These are phyloP conservation scores for Setomelanomma holmii DNA, from an alignment of 2,329 filamentous ascomycete species.

Conservation along the genomic window DNA sequence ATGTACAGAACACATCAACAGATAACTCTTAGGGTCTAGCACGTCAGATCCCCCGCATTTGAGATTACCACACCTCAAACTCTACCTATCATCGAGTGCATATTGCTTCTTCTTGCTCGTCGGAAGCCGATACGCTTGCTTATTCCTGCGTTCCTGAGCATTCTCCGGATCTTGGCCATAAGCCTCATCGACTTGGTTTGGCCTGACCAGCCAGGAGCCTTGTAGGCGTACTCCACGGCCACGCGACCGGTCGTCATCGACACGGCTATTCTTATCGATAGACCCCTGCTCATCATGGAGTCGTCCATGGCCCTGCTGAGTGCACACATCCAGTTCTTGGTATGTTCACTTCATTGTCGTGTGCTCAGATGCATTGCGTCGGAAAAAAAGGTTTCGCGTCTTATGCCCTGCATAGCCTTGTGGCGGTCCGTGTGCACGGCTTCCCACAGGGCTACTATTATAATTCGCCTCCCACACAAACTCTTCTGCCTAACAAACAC, in stretches of 20 bases:
- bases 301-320: slow-evolving; percentile 55
- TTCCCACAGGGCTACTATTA: slow-evolving; percentile 39
- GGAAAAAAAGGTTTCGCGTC: slow-evolving; percentile 20
- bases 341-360: slow-evolving; percentile 43
- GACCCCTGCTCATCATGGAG: slow-evolving; percentile 48
- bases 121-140: slow-evolving; percentile 34
- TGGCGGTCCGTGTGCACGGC: slow-evolving; percentile 36
- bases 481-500: slow-evolving; percentile 24
- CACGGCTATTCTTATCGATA: slow-evolving; percentile 42
- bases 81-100: slow-evolving; percentile 29
- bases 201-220: slow-evolving; percentile 27
- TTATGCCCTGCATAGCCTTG: slow-evolving; percentile 34
- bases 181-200: slow-evolving; percentile 34
- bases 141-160: slow-evolving; percentile 31
- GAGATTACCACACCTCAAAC: slow-evolving; percentile 6
- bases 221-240: slow-evolving; percentile 37
- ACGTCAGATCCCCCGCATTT: slow-evolving; percentile 28
- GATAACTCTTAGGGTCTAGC: slow-evolving; percentile 20
- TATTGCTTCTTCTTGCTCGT: slow-evolving; percentile 34
- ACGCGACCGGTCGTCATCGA: slow-evolving; percentile 37
- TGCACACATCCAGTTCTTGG: slow-evolving; percentile 58
- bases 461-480: slow-evolving; percentile 37
- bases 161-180: slow-evolving; percentile 29
- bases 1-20: slow-evolving; percentile 50
- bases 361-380: slow-evolving; percentile 27